Evolutionary conservation across 2,329 filamentous ascomycete genomes (phyloP), one percentile per base, ranked within the genome.

Genomic region (Sarocladium strictum): DNA sequence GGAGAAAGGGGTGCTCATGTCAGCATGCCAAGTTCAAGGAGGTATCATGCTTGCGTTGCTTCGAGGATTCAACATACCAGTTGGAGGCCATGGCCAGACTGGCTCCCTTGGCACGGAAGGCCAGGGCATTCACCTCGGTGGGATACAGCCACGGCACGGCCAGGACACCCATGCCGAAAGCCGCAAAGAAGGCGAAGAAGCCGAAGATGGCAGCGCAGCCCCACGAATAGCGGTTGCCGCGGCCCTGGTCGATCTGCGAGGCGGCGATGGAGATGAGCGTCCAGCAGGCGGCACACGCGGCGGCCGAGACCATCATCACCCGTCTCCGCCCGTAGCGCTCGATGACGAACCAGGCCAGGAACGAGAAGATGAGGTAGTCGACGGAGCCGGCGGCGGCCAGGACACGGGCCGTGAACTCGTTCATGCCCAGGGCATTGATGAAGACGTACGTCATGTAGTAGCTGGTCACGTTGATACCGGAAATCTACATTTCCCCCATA

Each of bases 401-500:
- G 14, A 60, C 54, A 15, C 47, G 56, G 53, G n/a, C 51, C 55
- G 50, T 54, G 12, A 38, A 43, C 11, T 54, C 55, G 15, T 17
- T 19, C 10, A 56, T 14, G 1, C 35, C 52, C 3, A 56, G 29
- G 2, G 55, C 29, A 12, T 56, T 41, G 32, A 58, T 55, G 15
- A 54, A 53, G 52, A 55, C 49, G 54, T 60, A 61, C 24, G 62
- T 58, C 23, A 58, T 57, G 56, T 65, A 65, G 57, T 65, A 65
- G 9, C 61, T 63, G 47, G 63, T 65, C 55, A 65, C 58, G 57
- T 65, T 65, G 52, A 65, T 64, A 5, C 63, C 63, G 24, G 43
- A 47, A 24, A 47, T 38, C 58, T 60, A 17, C 64, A 59, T 26
- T 62, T 56, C 17, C 3, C 11, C 3, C 21, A 23, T n/a, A 21